These are phyloP conservation scores for Spathaspora arborariae DNA, from an alignment of 805 yeast species.

Conservation along the genomic window DNA sequence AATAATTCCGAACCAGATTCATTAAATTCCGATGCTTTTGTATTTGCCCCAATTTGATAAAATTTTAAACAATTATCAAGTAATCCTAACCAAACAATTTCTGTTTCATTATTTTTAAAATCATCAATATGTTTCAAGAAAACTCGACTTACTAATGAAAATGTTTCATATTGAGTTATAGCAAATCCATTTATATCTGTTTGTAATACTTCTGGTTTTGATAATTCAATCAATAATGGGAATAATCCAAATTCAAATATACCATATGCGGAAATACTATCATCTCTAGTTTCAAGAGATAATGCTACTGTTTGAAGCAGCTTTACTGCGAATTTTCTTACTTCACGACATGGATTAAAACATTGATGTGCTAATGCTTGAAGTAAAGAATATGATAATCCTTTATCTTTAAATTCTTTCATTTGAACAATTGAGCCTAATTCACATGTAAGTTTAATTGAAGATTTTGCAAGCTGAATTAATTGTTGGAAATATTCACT, in stretches of 20 bases:
- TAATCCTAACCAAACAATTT: slow-evolving; percentile 32
- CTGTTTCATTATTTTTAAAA: slow-evolving; percentile 18
- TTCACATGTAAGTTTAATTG: slow-evolving; percentile 58
- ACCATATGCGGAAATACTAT: slow-evolving; percentile 45
- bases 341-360: slow-evolving; percentile 79
- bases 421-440: slow-evolving; percentile 37
- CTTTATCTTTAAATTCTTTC: slow-evolving; percentile 31
- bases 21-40: slow-evolving; percentile 14
- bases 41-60: slow-evolving; percentile 16
- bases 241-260: slow-evolving; percentile 71
- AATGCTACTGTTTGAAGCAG: slow-evolving; percentile 53
- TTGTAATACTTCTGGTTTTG: slow-evolving; percentile 55
- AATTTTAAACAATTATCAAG: slow-evolving; percentile 29
- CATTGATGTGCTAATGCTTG: slow-evolving; percentile 89
- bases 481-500: slow-evolving; percentile 49
- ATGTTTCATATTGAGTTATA: slow-evolving; percentile 62
- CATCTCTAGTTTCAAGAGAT: slow-evolving; percentile 29
- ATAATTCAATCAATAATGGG: slow-evolving; percentile 64
- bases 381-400: slow-evolving; percentile 54
- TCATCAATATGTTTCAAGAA: slow-evolving; percentile 33
- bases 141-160: slow-evolving; percentile 61
- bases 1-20: slow-evolving; percentile 36
- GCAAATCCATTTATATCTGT: slow-evolving; percentile 64
- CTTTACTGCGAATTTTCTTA: slow-evolving; percentile 62
- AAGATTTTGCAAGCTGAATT: slow-evolving; percentile 55